These are phyloP conservation scores for Sporothrix pseudoabietina DNA, from an alignment of 2,329 filamentous ascomycete genomes.

Conservation along the genomic window DNA sequence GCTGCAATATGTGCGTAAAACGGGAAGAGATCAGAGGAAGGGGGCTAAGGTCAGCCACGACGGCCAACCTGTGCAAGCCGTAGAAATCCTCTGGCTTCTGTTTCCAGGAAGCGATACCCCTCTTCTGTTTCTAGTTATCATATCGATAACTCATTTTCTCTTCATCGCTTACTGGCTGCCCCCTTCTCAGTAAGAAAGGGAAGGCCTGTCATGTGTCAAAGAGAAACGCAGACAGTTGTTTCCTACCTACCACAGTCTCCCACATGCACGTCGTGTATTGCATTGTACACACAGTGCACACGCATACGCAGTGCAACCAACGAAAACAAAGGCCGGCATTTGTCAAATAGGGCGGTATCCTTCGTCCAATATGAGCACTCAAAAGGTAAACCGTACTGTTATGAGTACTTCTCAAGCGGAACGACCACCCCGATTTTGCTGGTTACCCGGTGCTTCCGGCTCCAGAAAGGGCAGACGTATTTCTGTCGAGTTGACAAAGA, in stretches of 20 bases:
- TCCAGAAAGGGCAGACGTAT: neutral
- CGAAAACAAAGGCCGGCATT: neutral
- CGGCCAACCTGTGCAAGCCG: neutral
- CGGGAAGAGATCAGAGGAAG: neutral
- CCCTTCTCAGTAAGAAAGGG: too few relatives aligned
- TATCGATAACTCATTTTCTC: neutral
- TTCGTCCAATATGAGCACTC: too few relatives aligned
- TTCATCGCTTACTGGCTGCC: neutral
- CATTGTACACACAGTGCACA: neutral
- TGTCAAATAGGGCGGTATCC: neutral
- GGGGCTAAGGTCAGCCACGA: too few relatives aligned
- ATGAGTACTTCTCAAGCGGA: neutral
- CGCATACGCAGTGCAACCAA: conserved; percentile 3
- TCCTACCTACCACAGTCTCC: neutral
- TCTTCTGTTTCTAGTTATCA: neutral
- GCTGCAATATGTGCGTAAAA: conserved; percentile 3
- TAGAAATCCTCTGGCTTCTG: neutral
- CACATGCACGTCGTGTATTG: neutral
- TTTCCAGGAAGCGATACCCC: neutral
- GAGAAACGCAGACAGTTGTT: neutral
- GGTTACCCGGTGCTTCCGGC: neutral
- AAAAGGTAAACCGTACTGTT: neutral
- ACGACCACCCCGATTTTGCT: conserved; percentile 34
- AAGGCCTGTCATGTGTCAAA: neutral
- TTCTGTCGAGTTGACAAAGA: neutral